Evolutionary conservation across 169 alveolate species (phyloP).

Genomic region (Blepharisma undulans): DNA sequence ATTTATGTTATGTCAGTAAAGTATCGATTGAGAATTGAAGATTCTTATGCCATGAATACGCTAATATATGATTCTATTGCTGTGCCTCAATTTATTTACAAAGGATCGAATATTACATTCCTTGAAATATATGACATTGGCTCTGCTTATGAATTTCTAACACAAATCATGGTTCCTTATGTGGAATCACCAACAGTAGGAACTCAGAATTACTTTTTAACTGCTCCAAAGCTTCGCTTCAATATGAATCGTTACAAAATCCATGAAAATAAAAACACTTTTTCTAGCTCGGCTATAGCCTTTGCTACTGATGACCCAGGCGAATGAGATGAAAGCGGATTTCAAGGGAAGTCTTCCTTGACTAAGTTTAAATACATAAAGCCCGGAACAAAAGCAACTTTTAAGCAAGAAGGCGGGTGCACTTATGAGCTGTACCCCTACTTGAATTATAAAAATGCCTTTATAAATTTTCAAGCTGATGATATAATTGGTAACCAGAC

Average conservation of each 20-base stretch:
- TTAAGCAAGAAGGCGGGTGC: slow-evolving; percentile 7
- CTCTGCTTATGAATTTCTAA: neutral
- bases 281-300: neutral
- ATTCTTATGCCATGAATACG: neutral
- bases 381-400: neutral
- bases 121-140: neutral
- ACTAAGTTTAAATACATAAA: neutral
- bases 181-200: neutral
- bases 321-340: neutral
- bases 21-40: neutral
- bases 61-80: neutral
- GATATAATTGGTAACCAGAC: neutral
- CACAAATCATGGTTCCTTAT: neutral
- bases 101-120: neutral
- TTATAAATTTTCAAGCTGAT: neutral
- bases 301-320: neutral
- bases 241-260: neutral
- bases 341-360: neutral
- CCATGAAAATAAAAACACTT: neutral
- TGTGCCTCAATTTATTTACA: neutral
- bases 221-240: neutral
- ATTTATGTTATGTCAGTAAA: neutral
- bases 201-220: neutral
- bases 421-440: neutral
- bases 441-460: neutral